These are phyloP conservation scores for Plasmopara muralis DNA, from an alignment of 352 stramenopile species.

Conservation along the genomic window DNA sequence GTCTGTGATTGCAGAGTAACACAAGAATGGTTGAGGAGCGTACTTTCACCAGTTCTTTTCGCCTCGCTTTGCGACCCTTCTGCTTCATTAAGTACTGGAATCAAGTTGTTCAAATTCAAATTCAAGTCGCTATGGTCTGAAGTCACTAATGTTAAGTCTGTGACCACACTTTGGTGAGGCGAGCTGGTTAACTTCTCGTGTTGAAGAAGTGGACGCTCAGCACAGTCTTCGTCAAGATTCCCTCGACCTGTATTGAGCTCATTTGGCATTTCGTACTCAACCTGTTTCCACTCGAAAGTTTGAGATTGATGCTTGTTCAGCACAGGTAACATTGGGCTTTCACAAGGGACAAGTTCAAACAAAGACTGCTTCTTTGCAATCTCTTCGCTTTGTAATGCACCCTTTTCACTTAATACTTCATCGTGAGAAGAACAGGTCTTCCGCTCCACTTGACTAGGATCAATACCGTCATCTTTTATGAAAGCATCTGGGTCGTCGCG, in stretches of 20 bases:
- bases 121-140: background rate
- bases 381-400: background rate
- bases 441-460: background rate
- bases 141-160: background rate
- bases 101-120: background rate
- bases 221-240: background rate
- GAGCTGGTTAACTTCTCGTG: background rate
- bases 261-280: constrained; percentile 1
- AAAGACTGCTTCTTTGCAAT: background rate
- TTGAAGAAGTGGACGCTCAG: background rate
- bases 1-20: constrained; percentile 4
- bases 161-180: background rate
- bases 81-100: constrained; percentile 3
- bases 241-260: background rate
- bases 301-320: background rate
- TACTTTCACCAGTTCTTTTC: background rate
- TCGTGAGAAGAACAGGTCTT: background rate
- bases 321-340: constrained; percentile 6
- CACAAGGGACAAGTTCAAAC: background rate
- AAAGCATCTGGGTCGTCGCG: too few species aligned
- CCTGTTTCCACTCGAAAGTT: background rate
- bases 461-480: too few species aligned
- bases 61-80: too few species aligned
- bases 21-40: background rate
- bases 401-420: background rate